Conservation (phyloP, 2,329 filamentous ascomycete genomes). For the Claviceps paspali region DNA sequence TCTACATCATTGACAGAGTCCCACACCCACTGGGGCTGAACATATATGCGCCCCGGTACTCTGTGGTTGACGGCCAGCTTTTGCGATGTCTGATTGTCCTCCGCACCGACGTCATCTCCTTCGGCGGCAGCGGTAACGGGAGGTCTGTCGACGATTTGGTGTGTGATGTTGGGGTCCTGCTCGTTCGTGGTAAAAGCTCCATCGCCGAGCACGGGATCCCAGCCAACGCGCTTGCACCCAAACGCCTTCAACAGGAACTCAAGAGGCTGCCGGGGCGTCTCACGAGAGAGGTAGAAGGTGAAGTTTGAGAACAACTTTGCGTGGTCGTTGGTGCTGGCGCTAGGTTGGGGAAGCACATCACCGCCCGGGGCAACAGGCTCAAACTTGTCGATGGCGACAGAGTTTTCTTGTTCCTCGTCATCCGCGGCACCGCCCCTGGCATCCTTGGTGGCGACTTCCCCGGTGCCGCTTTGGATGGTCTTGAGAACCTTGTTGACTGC, state of each 20-base stretch:
- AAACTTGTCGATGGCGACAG: conserved; percentile 73
- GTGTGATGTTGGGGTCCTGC: conserved; percentile 75
- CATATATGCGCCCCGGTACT: conserved; percentile 80
- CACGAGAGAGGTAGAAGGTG: conserved; percentile 85
- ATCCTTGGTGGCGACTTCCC: conserved; percentile 20
- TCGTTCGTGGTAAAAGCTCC: conserved; percentile 88
- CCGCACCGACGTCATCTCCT: conserved; percentile 28
- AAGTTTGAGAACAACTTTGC: conserved; percentile 72
- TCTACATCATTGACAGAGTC: conserved; percentile 89
- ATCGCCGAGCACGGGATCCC: conserved; percentile 81
- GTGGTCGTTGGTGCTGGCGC: conserved; percentile 47
- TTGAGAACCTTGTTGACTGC: conserved; percentile 54
- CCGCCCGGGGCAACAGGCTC: conserved; percentile 70
- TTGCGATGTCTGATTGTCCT: conserved; percentile 47
- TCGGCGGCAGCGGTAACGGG: conserved; percentile 46
- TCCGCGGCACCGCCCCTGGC: conserved; percentile 27
- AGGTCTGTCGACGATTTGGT: conserved; percentile 90
- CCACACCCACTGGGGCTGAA: conserved; percentile 99
- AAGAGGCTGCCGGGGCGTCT: conserved; percentile 77
- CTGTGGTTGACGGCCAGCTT: conserved; percentile 49
- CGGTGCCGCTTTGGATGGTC: conserved; percentile 44
- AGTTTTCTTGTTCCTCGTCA: conserved; percentile 17
- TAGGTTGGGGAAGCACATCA: conserved; percentile 72
- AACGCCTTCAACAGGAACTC: conserved; percentile 91
- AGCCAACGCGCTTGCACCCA: conserved; percentile 89